Evolutionary conservation across 495 filamentous ascomycete species (phyloP), one percentile per base, ranked within the genome.

Genomic region (Margaritispora aquatica): DNA sequence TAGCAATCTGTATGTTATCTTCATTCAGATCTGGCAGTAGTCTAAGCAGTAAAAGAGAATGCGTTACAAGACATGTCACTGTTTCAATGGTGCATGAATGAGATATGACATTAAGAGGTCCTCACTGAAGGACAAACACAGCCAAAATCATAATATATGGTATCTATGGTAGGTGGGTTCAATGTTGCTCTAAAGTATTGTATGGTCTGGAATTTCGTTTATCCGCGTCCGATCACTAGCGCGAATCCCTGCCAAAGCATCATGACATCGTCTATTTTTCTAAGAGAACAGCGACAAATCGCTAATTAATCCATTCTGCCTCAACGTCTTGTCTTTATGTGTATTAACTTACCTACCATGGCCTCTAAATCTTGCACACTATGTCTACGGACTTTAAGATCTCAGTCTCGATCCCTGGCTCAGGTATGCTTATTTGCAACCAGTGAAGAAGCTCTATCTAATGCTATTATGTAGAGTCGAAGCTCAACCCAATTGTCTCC

Each of bases 331-430:
- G n/a, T n/a, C n/a, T n/a, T n/a, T n/a, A n/a, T 9, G 38, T 44
- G 15, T n/a, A 44, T 44, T 44, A 44, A 7, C 29, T 7, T 44
- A 10, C 15, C 5, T 17, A 1, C 24, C 3, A 66, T 66, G 63
- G 56, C 60, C 48, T 66, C 63, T 2, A 66, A 63, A 26, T 51
- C 50, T 19, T 63, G 59, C 26, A 23, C 57, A 24, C 52, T 60
- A 21, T 66, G 63, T 55, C 54, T 66, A 11, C 57, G 59, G 47
- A 53, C 57, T 22, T 8, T 44, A 17, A 44, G 38, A n/a, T 15
- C 7, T 44, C 38, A 44, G 19, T 44, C 38, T 8, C 38, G 38
- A 44, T 44, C 38, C 38, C 15, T 44, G 17, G 3, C 15, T n/a
- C 38, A 44, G 17, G 38, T 44, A n/a, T n/a, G 38, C 15, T 44